Base-by-base conservation (phyloP, 371 early-diverging fungal genomes). In the Haplosporangium sp. region DNA sequence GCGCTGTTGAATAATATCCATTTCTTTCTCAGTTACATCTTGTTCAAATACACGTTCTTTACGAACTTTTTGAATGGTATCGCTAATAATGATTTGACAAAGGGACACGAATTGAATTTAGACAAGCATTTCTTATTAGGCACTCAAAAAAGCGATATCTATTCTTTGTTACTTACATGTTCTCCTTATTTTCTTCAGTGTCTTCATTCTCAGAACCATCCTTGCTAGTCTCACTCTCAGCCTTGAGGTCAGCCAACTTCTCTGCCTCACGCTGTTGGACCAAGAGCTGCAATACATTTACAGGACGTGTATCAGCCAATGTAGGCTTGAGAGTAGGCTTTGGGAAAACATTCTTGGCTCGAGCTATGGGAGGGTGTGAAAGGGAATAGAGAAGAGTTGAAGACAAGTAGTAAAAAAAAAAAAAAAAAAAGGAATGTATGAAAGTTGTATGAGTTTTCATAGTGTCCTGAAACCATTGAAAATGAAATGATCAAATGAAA, bases 1-100 rank as follows among this genome's bases (percentile, higher is more conserved):
- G 7, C 97, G 90, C 82, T 94, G 89, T 74, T 92, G 88, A 83
- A 97, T 96, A 65, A 97, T 93, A 47, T 88, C 90, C 88, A 86
- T 90, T 79, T 97, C 97, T 58, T 91, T 89, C 70, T 92, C 93
- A 0, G 96, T 97, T 17, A 95, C 90, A 75, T 94, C 94, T 65
- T 91, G 89, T 68, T 94, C 92, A 74, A 96, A 97, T 7, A 95
- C 90, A 40, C 93, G 92, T 65, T 94, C 92, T 82, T 95, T 95
- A 42, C 95, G 92, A 47, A 95, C 92, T 40, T 91, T 93, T 79
- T 88, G 91, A 63, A 95, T 93, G 20, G 88, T 87, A 61, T 94
- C 92, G 79, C 95, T 94, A 64, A 11, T 38, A 7, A n/a, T 39
- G 9, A 59, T 10, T 27, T 27, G 13, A 45, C 13, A 45, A 45